phyloP scores from a whole-genome alignment of 768 basidiomycete species.

The Lentinula lateritia region DNA sequence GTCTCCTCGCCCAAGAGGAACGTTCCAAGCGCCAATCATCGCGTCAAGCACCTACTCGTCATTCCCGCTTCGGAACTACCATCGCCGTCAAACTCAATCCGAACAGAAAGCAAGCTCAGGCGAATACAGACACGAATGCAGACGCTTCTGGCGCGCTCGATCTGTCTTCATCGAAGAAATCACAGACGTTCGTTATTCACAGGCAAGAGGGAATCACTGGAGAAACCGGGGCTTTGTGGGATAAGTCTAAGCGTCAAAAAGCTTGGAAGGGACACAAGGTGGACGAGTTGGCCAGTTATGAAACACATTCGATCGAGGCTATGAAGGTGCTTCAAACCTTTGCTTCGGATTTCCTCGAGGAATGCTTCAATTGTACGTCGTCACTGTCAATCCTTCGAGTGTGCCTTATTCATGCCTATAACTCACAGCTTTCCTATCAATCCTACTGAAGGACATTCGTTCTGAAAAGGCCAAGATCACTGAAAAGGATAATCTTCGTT shows the following conservation, averaged over 20 bases:
- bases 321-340: constrained; percentile 59
- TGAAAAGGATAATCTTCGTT: constrained; percentile 90
- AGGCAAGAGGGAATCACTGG: constrained; percentile 73
- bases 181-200: constrained; percentile 58
- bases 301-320: constrained; percentile 52
- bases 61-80: constrained; percentile 96
- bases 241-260: constrained; percentile 59
- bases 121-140: not conserved
- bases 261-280: constrained; percentile 53
- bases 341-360: constrained; percentile 69
- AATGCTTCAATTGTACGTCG: constrained; percentile 76
- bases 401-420: not conserved
- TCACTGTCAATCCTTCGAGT: constrained; percentile 13
- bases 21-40: constrained; percentile 52
- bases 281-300: constrained; percentile 65
- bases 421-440: constrained; percentile 74
- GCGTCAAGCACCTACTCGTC: constrained; percentile 62
- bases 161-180: constrained; percentile 20
- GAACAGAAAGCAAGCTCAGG: constrained; percentile 33
- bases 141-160: constrained; percentile 16
- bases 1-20: constrained; percentile 75
- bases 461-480: constrained; percentile 88
- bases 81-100: constrained; percentile 73
- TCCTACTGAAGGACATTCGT: constrained; percentile 87
- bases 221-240: constrained; percentile 67